Conservation (phyloP, 768 basidiomycete species). For the Naganishia vaughanmartiniae region DNA sequence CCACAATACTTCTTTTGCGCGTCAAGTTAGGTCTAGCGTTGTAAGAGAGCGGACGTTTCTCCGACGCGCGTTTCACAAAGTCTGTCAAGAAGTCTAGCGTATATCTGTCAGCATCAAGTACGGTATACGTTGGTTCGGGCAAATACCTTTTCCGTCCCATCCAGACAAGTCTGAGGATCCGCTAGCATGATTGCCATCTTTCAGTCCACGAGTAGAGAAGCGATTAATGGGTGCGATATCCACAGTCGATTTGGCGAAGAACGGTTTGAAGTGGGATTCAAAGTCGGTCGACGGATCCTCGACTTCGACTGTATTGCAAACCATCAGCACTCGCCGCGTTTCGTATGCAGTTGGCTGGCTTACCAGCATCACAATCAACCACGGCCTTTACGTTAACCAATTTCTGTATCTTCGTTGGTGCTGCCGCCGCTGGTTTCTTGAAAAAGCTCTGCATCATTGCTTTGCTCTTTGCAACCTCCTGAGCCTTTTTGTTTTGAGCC, state of each 20-base stretch:
- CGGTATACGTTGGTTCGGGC: neutral
- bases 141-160: constrained; percentile 4
- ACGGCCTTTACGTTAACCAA: neutral
- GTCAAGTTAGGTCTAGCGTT: constrained; percentile 35
- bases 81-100: neutral
- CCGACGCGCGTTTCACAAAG: neutral
- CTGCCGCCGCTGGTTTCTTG: constrained; percentile 9
- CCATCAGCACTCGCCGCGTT: neutral
- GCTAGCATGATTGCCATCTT: neutral
- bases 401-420: neutral
- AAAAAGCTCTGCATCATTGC: constrained; percentile 29
- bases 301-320: constrained; percentile 3
- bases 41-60: neutral
- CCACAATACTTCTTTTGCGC: constrained; percentile 29
- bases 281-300: constrained; percentile 37
- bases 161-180: neutral
- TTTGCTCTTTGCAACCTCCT: constrained; percentile 17
- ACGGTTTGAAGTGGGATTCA: constrained; percentile 39
- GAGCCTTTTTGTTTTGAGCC: constrained; percentile 1
- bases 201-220: neutral
- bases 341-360: neutral
- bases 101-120: neutral
- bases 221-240: constrained; percentile 42
- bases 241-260: constrained; percentile 37
- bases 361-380: constrained; percentile 20